Conservation (phyloP, 2,329 filamentous ascomycete genomes). For the Rasamsonia emersonii region DNA sequence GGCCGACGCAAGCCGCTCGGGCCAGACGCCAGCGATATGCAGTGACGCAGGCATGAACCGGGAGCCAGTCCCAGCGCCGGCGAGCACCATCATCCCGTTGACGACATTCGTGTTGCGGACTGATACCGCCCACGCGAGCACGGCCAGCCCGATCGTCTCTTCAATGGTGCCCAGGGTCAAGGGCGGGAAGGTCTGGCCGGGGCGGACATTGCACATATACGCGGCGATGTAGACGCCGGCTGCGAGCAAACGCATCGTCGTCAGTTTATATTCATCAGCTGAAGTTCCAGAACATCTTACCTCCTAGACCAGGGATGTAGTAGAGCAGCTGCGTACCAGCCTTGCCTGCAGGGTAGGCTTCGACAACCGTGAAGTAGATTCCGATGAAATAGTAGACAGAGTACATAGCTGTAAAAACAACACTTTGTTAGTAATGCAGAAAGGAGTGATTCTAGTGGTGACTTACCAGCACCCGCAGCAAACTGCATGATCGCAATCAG, state of each 20-base stretch:
- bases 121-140: conserved; percentile 51
- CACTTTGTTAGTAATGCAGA: conserved; percentile 49
- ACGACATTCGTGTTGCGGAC: conserved; percentile 42
- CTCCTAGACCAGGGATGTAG: conserved; percentile 55
- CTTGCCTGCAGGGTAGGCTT: conserved; percentile 42
- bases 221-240: conserved; percentile 51
- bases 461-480: conserved; percentile 45
- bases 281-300: conserved; percentile 24
- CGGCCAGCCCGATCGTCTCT: conserved; percentile 50
- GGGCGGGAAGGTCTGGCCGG: conserved; percentile 52
- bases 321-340: conserved; percentile 53
- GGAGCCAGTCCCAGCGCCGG: conserved; percentile 54
- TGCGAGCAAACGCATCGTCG: conserved; percentile 8
- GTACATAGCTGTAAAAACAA: conserved; percentile 34
- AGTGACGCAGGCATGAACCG: conserved; percentile 58
- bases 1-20: conserved; percentile 48
- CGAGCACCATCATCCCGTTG: conserved; percentile 58
- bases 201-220: conserved; percentile 52
- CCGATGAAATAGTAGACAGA: conserved; percentile 60
- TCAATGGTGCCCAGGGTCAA: conserved; percentile 49
- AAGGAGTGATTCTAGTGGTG: conserved; percentile 52
- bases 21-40: conserved; percentile 56
- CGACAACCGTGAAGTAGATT: conserved; percentile 58
- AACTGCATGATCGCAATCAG: conserved; percentile 58
- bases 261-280: background rate